These are phyloP conservation scores for Sugiyamaella chiloensis DNA, from an alignment of 805 yeast species.

Conservation along the genomic window DNA sequence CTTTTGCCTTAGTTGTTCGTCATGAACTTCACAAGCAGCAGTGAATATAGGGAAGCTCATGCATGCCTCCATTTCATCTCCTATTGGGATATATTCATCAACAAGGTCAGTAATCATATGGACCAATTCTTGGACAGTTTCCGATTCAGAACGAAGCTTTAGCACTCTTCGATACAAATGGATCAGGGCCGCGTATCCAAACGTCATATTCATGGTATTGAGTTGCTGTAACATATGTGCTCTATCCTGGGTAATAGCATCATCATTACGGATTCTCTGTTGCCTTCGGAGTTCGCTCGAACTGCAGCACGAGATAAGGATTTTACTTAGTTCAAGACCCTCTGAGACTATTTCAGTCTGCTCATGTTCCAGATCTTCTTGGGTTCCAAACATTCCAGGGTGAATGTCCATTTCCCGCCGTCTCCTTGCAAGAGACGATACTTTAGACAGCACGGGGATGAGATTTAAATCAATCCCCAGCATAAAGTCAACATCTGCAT, in stretches of 20 bases:
- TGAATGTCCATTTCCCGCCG: slow-evolving; percentile 20
- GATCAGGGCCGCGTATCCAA: slow-evolving; percentile 51
- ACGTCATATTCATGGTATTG: slow-evolving; percentile 49
- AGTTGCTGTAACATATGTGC: slow-evolving; percentile 29
- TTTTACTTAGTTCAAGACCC: slow-evolving; percentile 43
- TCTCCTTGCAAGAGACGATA: slow-evolving; percentile 41
- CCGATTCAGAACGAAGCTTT: slow-evolving; percentile 43
- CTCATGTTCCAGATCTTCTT: slow-evolving; percentile 10
- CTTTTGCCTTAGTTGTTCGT: slow-evolving; percentile 36
- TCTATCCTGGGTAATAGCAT: slow-evolving; percentile 10
- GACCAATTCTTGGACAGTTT: slow-evolving; percentile 48
- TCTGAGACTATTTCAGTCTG: slow-evolving; percentile 28
- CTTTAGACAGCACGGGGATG: slow-evolving; percentile 54
- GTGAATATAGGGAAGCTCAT: slow-evolving; percentile 53
- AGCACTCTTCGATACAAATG: slow-evolving; percentile 58
- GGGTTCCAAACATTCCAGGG: slow-evolving; percentile 19
- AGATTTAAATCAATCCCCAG: slow-evolving; percentile 63
- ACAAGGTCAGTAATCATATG: slow-evolving; percentile 39
- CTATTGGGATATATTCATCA: slow-evolving; percentile 41
- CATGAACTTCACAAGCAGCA: slow-evolving; percentile 55
- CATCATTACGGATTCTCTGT: background rate
- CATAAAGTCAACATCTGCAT: slow-evolving; percentile 22
- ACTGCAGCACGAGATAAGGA: slow-evolving; percentile 28
- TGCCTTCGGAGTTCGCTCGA: slow-evolving; percentile 17
- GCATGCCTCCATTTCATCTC: slow-evolving; percentile 53